Percentiles rank a stretch among this genome's conserved stretches.
phyloP scores from a whole-genome alignment of 192 early-diverging fungal genomes.

The Linnemannia hyalina region DNA sequence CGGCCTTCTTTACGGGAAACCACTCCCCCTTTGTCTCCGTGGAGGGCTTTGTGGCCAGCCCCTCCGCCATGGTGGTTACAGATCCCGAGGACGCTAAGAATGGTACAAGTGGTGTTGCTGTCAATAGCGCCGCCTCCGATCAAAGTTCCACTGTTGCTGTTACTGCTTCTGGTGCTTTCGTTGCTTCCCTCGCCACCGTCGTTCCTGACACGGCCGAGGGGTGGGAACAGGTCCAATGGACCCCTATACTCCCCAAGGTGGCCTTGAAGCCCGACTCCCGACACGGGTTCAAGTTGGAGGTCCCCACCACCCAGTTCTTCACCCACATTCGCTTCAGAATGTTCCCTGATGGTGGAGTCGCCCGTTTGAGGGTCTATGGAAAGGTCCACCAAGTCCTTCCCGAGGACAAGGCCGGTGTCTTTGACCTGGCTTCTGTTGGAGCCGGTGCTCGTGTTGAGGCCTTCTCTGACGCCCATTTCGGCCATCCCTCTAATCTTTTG shows the following conservation, averaged over 20 bases:
- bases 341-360: slow-evolving; percentile 84
- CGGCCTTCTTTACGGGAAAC: slow-evolving; percentile 94
- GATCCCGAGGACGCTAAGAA: neutral
- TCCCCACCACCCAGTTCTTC: slow-evolving; percentile 60
- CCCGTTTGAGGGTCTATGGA: slow-evolving; percentile 83
- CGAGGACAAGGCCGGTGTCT: slow-evolving; percentile 53
- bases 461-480: slow-evolving; percentile 88
- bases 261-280: slow-evolving; percentile 77
- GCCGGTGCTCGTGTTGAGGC: slow-evolving; percentile 72
- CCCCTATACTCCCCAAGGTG: slow-evolving; percentile 76
- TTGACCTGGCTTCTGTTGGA: slow-evolving; percentile 79
- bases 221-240: slow-evolving; percentile 31
- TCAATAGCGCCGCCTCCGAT: neutral
- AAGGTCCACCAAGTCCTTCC: slow-evolving; percentile 70
- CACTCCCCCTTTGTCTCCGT: slow-evolving; percentile 88
- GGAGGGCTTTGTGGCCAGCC: slow-evolving; percentile 65
- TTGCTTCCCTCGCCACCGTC: neutral
- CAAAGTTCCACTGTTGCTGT: slow-evolving; percentile 9
- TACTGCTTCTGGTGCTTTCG: slow-evolving; percentile 2
- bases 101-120: slow-evolving; percentile 2
- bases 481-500: slow-evolving; percentile 82
- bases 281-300: slow-evolving; percentile 71
- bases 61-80: neutral
- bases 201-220: slow-evolving; percentile 13
- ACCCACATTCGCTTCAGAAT: slow-evolving; percentile 82